phyloP scores from a whole-genome alignment of 2,329 filamentous ascomycete species.

The Aspergillus viridinutans region DNA sequence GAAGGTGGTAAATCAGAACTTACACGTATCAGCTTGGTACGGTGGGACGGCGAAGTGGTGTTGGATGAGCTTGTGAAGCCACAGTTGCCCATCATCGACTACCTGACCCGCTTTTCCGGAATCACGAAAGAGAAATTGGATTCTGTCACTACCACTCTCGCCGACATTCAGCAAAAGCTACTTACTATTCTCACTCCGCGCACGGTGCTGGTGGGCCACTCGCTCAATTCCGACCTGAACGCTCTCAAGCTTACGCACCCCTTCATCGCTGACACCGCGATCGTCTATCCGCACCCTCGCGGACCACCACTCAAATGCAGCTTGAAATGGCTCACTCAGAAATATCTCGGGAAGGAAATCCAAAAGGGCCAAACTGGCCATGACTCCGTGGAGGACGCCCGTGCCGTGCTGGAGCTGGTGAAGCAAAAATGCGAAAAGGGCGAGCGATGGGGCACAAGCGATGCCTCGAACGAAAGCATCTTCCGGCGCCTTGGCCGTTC shows the following conservation, averaged over 20 bases:
- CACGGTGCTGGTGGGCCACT: constrained; percentile 46
- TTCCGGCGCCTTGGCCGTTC: constrained; percentile 74
- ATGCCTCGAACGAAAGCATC: constrained; percentile 77
- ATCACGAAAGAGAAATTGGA: constrained; percentile 84
- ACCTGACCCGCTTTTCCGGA: constrained; percentile 85
- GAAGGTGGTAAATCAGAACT: constrained; percentile 74
- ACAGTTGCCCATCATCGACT: constrained; percentile 80
- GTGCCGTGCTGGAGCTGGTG: constrained; percentile 84
- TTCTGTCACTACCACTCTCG: constrained; percentile 74
- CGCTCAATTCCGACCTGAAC: constrained; percentile 57
- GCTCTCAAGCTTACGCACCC: constrained; percentile 85
- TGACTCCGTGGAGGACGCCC: constrained; percentile 88
- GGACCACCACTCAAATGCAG: constrained; percentile 87
- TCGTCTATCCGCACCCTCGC: constrained; percentile 85
- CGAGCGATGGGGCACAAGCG: constrained; percentile 75
- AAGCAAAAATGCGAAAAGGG: constrained; percentile 96
- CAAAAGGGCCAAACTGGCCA: constrained; percentile 79
- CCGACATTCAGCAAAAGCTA: constrained; percentile 76
- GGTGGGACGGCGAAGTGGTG: constrained; percentile 77
- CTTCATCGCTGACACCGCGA: constrained; percentile 85
- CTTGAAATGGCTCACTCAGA: constrained; percentile 82
- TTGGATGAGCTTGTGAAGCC: constrained; percentile 93
- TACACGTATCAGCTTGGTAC: constrained; percentile 79
- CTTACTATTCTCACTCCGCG: constrained; percentile 59
- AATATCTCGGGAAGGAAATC: constrained; percentile 81